Conservation (phyloP, 495 filamentous ascomycete species). For the Alectoria sarmentosa region DNA sequence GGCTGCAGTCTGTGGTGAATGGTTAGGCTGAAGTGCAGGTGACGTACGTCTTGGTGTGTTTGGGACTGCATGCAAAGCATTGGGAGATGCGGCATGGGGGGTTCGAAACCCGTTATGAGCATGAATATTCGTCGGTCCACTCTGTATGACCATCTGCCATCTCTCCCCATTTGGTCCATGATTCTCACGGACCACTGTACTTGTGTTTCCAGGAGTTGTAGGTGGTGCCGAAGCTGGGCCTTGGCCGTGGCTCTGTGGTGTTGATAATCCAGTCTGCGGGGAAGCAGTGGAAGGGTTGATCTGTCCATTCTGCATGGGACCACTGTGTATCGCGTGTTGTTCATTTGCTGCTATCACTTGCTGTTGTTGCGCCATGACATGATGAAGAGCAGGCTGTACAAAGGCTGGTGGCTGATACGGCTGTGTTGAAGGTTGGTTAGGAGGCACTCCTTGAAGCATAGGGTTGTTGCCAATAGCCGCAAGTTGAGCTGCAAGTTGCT, state of each 20-base stretch:
- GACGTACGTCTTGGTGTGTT: slow-evolving; percentile 6
- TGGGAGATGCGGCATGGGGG: slow-evolving; percentile 20
- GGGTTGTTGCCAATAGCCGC: slow-evolving; percentile 18
- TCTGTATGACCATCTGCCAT: slow-evolving; percentile 27
- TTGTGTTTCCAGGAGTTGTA: slow-evolving; percentile 30
- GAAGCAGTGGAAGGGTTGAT: background rate
- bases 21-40: background rate
- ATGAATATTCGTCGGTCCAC: slow-evolving; percentile 19
- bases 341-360: slow-evolving; percentile 29
- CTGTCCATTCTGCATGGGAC: background rate
- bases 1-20: background rate
- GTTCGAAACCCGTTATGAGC: slow-evolving; percentile 22
- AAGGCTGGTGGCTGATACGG: slow-evolving; percentile 23
- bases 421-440: slow-evolving; percentile 16
- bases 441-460: slow-evolving; percentile 14
- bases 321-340: slow-evolving; percentile 14
- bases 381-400: slow-evolving; percentile 31
- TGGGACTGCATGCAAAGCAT: slow-evolving; percentile 11
- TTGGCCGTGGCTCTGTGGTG: slow-evolving; percentile 23
- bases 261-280: slow-evolving; percentile 7
- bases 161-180: slow-evolving; percentile 33
- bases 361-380: slow-evolving; percentile 36
- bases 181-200: slow-evolving; percentile 33
- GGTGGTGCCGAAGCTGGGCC: slow-evolving; percentile 24
- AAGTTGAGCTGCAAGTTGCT: slow-evolving; percentile 21